These are phyloP conservation scores for Starmerella bombicola DNA, from an alignment of 805 yeast species.

Conservation along the genomic window DNA sequence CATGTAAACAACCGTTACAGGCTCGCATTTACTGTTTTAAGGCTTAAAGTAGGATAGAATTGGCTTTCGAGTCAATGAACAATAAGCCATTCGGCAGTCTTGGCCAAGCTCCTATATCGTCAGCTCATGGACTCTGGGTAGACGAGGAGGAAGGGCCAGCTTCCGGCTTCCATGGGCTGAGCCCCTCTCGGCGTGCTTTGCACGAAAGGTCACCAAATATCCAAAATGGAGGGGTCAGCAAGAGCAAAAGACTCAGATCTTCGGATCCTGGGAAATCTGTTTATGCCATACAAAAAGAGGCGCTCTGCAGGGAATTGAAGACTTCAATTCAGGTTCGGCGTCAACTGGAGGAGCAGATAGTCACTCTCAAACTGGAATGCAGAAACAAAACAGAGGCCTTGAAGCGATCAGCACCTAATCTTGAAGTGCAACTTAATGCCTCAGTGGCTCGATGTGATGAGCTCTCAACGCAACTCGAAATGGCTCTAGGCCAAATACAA, in stretches of 20 bases:
- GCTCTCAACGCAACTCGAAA: neutral
- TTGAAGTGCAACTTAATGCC: neutral
- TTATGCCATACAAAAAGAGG: constrained; percentile 2
- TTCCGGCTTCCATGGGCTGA: too few relatives aligned
- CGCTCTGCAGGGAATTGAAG: neutral
- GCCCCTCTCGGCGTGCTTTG: too few relatives aligned
- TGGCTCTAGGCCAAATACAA: neutral
- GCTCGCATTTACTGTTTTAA: too few relatives aligned
- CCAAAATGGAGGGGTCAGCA: neutral
- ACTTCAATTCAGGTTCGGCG: neutral
- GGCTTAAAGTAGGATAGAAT: too few relatives aligned
- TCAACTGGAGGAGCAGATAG: neutral
- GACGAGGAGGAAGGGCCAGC: too few relatives aligned
- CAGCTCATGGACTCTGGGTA: too few relatives aligned
- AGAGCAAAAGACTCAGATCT: neutral
- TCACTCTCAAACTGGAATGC: neutral
- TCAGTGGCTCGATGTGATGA: neutral
- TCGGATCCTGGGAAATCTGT: neutral
- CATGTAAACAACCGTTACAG: too few relatives aligned
- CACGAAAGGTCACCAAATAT: neutral
- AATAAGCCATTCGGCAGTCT: too few relatives aligned
- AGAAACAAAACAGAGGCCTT: constrained; percentile 1
- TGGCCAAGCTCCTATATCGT: too few relatives aligned
- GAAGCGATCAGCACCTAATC: neutral
- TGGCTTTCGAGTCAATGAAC: too few relatives aligned